Evolutionary conservation across 169 alveolate genomes (phyloP).

Genomic region (Plasmodium reichenowi): DNA sequence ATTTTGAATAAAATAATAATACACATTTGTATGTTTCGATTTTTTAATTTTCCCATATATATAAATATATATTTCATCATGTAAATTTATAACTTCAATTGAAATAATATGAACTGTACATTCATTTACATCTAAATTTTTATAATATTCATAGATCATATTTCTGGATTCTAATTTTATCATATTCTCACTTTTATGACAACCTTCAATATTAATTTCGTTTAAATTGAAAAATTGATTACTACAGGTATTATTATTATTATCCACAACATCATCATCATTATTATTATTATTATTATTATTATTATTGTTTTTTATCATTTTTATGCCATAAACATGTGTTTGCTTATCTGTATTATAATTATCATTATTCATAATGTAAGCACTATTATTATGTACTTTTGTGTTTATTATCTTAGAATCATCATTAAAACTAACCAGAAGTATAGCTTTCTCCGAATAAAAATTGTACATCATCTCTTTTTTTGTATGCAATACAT

Average conservation of each 20-base stretch:
- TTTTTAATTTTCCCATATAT: constrained; percentile 70
- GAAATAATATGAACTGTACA: constrained; percentile 63
- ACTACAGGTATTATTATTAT: no score
- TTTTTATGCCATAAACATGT: neutral
- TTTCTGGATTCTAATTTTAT: constrained; percentile 28
- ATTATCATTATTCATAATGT: neutral
- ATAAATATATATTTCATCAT: constrained; percentile 57
- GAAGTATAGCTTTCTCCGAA: constrained; percentile 41
- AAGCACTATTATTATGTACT: no score
- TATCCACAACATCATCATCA: neutral
- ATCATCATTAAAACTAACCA: constrained; percentile 27
- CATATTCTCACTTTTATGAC: constrained; percentile 39
- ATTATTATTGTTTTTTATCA: neutral
- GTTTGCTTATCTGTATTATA: neutral
- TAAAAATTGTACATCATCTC: constrained; percentile 71
- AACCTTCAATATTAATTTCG: constrained; percentile 33
- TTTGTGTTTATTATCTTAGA: neutral
- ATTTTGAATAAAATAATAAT: constrained; percentile 47
- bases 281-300: neutral
- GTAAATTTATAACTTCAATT: constrained; percentile 49
- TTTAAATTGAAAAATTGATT: constrained; percentile 19
- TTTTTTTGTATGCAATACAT: constrained; percentile 58
- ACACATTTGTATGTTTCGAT: constrained; percentile 29
- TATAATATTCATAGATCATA: constrained; percentile 32
- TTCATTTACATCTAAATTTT: constrained; percentile 20